Evolutionary conservation across 805 yeast species (phyloP).

Genomic region (Saccharomycopsis babjevae): DNA sequence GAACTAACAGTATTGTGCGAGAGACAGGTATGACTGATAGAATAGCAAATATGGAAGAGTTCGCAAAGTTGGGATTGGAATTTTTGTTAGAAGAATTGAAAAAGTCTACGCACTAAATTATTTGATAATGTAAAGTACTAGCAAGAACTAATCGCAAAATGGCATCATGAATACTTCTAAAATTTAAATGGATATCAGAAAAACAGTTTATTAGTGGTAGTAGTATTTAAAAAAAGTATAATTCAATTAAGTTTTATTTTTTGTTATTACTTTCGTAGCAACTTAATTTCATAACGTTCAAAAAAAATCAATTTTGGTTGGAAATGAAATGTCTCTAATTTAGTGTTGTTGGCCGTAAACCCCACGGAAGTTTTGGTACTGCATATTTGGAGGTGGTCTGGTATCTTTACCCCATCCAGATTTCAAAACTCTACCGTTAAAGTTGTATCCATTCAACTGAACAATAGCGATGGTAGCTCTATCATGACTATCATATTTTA

Average conservation of each 20-base stretch:
- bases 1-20: conserved; percentile 37
- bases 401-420: conserved; percentile 80
- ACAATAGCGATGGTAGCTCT: conserved; percentile 83
- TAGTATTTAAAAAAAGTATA: background rate
- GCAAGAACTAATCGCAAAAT: background rate
- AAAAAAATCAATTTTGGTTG: background rate
- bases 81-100: conserved; percentile 44
- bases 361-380: conserved; percentile 19
- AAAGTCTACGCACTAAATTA: background rate
- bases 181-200: background rate
- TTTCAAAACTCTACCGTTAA: conserved; percentile 68
- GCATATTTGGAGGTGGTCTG: conserved; percentile 27
- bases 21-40: conserved; percentile 44
- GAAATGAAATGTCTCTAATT: background rate
- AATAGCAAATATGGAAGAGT: conserved; percentile 60
- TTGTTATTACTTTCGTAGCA: background rate
- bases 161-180: background rate
- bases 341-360: conserved; percentile 16
- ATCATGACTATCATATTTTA: conserved; percentile 77
- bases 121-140: background rate
- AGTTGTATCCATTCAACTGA: conserved; percentile 51
- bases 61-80: conserved; percentile 58
- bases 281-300: background rate
- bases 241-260: background rate
- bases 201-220: background rate